These are phyloP conservation scores for Oemleria cerasiformis DNA, from an alignment of 306 rosid species.

Conservation along the genomic window DNA sequence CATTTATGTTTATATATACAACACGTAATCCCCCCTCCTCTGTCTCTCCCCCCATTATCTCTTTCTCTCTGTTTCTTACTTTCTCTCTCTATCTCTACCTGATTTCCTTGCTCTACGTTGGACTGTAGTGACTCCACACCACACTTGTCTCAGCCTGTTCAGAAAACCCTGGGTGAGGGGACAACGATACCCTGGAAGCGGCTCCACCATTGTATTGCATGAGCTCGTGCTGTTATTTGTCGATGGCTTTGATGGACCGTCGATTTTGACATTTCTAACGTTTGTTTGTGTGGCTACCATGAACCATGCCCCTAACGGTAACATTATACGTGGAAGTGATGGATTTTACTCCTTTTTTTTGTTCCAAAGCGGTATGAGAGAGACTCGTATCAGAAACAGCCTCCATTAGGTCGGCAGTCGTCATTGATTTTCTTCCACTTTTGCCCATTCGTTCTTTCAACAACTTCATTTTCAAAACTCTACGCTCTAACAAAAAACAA, in stretches of 20 bases:
- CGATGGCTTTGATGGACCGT: not conserved
- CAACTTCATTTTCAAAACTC: not conserved
- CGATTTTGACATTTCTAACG: not conserved
- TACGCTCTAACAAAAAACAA: not conserved
- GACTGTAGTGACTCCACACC: constrained; percentile 20
- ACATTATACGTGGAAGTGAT: not conserved
- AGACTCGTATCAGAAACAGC: constrained; percentile 2
- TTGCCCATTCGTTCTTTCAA: not conserved
- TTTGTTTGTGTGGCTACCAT: not conserved
- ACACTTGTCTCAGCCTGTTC: not conserved
- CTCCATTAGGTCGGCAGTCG: constrained; percentile 18
- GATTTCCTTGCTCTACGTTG: constrained; percentile 5
- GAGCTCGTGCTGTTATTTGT: not conserved
- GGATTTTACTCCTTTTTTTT: no score
- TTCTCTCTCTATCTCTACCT: constrained; percentile 13
- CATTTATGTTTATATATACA: not conserved
- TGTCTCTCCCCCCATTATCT: not conserved
- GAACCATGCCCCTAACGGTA: not conserved
- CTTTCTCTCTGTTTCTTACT: constrained; percentile 2
- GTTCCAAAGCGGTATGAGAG: not conserved
- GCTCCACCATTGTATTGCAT: not conserved
- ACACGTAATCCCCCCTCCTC: not conserved
- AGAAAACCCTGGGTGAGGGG: not conserved
- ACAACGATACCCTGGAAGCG: not conserved
- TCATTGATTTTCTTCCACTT: not conserved